Conservation (phyloP, 352 stramenopile genomes). For the Pythium phragmiticola region DNA sequence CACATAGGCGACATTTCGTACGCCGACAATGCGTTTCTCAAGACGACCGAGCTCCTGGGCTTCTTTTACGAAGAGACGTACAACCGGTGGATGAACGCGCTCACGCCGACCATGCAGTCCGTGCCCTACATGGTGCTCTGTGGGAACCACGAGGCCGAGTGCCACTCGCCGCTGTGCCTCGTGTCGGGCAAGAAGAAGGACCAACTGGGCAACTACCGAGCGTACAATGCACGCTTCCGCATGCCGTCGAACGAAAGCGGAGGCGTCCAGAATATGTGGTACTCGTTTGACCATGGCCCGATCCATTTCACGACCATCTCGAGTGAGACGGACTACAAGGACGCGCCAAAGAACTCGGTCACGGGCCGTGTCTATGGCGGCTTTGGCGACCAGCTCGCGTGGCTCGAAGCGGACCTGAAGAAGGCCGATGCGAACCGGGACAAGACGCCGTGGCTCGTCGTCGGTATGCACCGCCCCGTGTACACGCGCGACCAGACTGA, state of each 20-base stretch:
- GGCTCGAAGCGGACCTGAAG: constrained; percentile 53
- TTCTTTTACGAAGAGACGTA: constrained; percentile 89
- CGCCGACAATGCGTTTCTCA: constrained; percentile 32
- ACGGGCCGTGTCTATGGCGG: constrained; percentile 16
- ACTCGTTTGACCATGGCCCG: constrained; percentile 83
- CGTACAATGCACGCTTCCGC: constrained; percentile 82
- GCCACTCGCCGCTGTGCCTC: constrained; percentile 64
- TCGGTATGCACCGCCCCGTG: constrained; percentile 51
- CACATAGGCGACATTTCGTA: constrained; percentile 77
- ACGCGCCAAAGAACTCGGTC: constrained; percentile 25
- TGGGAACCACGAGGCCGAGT: constrained; percentile 90
- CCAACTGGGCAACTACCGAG: constrained; percentile 74
- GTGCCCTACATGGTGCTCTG: constrained; percentile 84
- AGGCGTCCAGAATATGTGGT: constrained; percentile 80
- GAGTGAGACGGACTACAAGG: constrained; percentile 65
- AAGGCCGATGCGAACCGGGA: constrained; percentile 41
- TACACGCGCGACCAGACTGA: constrained; percentile 39
- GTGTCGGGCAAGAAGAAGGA: constrained; percentile 46
- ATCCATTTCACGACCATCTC: constrained; percentile 85
- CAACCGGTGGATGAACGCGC: constrained; percentile 80
- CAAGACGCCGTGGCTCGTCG: constrained; percentile 50
- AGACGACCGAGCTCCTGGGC: constrained; percentile 25
- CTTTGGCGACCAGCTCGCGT: constrained; percentile 43
- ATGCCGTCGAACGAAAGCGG: constrained; percentile 79
- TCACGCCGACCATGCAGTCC: constrained; percentile 46